These are phyloP conservation scores for Magnolia changhungtana DNA, from an alignment of 164 flowering plant species.

Conservation along the genomic window DNA sequence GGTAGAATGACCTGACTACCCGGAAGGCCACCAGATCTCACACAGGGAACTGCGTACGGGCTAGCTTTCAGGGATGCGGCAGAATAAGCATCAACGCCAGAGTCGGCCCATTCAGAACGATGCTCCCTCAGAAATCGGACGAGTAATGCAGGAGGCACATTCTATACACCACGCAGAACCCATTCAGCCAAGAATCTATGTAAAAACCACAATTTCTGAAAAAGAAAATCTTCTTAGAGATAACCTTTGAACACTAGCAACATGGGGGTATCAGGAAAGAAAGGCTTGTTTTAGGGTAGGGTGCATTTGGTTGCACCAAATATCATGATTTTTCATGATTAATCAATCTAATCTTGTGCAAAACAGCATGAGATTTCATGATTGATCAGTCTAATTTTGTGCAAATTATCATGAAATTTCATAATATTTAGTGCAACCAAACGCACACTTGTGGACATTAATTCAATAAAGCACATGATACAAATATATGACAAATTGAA, in stretches of 20 bases:
- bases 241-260: not conserved
- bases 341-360: no score
- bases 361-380: no score
- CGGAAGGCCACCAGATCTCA: slow-evolving; percentile 53
- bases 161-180: slow-evolving; percentile 26
- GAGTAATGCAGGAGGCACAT: slow-evolving; percentile 82
- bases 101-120: slow-evolving; percentile 89
- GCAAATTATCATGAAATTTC: no score
- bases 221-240: not conserved
- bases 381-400: no score
- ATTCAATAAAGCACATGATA: no score
- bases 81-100: slow-evolving; percentile 69
- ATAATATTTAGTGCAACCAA: no score
- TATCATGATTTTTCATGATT: no score
- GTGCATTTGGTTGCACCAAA: slow-evolving; percentile 22
- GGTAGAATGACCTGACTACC: slow-evolving; percentile 70
- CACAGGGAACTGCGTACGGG: slow-evolving; percentile 60
- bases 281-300: not conserved
- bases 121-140: slow-evolving; percentile 83
- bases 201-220: not conserved
- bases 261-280: no score
- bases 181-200: not conserved
- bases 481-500: no score
- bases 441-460: no score
- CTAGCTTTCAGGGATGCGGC: slow-evolving; percentile 58